Conservation (phyloP, 768 basidiomycete species). For the Leccinum arenicola region DNA sequence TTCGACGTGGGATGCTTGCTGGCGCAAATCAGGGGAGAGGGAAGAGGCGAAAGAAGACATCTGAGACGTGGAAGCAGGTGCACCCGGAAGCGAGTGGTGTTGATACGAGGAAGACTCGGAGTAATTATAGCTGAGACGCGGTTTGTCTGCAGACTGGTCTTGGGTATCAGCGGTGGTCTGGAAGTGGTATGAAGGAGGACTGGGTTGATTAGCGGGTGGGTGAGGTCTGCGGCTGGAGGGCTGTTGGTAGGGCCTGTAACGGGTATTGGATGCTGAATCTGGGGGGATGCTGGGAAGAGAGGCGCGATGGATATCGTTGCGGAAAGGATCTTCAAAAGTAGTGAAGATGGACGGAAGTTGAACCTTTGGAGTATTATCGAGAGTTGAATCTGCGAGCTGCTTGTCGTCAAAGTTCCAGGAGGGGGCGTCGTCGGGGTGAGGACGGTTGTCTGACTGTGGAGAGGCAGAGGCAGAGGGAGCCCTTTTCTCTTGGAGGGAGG, state of each 20-base stretch:
- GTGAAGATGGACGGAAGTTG: slow-evolving; percentile 75
- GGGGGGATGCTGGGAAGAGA: slow-evolving; percentile 62
- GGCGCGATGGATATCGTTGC: slow-evolving; percentile 55
- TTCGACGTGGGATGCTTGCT: slow-evolving; percentile 41
- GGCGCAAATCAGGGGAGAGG: slow-evolving; percentile 45
- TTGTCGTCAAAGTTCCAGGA: slow-evolving; percentile 36
- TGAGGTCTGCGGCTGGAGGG: slow-evolving; percentile 46
- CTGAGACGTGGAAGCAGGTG: slow-evolving; percentile 50
- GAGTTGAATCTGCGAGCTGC: slow-evolving; percentile 37
- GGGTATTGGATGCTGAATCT: slow-evolving; percentile 39
- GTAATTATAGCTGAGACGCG: slow-evolving; percentile 41
- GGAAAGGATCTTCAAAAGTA: slow-evolving; percentile 59
- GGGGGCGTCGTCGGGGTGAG: slow-evolving; percentile 32
- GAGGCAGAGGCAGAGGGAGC: slow-evolving; percentile 48
- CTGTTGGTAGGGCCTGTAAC: slow-evolving; percentile 58
- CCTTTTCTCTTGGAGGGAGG: slow-evolving; percentile 60
- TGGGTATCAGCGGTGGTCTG: slow-evolving; percentile 29
- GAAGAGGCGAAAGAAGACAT: slow-evolving; percentile 50
- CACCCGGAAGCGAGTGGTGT: slow-evolving; percentile 48
- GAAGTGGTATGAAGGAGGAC: slow-evolving; percentile 6
- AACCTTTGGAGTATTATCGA: slow-evolving; percentile 47
- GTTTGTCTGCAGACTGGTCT: slow-evolving; percentile 38
- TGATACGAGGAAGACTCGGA: slow-evolving; percentile 46
- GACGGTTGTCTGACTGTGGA: slow-evolving; percentile 48
- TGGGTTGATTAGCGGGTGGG: slow-evolving; percentile 38